Evolutionary conservation across 495 filamentous ascomycete species (phyloP).

Genomic region (Talaromyces stipitatus): DNA sequence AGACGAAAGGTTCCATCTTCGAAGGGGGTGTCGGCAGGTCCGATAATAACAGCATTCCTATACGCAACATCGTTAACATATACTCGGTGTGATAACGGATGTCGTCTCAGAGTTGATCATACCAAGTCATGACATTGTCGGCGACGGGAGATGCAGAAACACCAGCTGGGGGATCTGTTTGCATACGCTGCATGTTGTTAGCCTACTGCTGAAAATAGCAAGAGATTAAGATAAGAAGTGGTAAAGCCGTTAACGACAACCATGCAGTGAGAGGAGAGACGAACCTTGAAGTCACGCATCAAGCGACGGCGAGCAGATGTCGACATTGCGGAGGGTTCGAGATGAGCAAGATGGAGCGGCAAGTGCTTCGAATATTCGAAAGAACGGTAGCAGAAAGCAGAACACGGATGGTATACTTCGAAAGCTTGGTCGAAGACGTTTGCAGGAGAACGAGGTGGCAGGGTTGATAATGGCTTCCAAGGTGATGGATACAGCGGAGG

Average conservation of each 20-base stretch:
- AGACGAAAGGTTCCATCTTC: conserved; percentile 97
- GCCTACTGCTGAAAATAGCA: background rate
- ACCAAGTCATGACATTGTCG: conserved; percentile 99
- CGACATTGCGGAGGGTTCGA: conserved; percentile 56
- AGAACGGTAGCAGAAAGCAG: background rate
- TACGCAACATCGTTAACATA: conserved; percentile 4
- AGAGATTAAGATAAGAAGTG: background rate
- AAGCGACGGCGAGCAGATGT: conserved; percentile 88
- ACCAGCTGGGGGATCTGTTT: conserved; percentile 95
- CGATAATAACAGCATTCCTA: conserved; percentile 99
- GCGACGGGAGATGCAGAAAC: conserved; percentile 95
- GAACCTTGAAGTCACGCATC: conserved; percentile 98
- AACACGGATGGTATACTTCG: background rate
- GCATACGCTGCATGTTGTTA: conserved; percentile 75
- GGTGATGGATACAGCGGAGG: background rate
- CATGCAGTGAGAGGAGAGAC: conserved; percentile 15
- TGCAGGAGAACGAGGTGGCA: background rate
- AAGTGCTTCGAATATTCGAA: background rate
- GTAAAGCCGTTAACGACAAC: background rate
- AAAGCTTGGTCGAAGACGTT: background rate
- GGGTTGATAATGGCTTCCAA: background rate
- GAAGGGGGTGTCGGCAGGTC: conserved; percentile 94
- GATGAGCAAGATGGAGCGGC: background rate
- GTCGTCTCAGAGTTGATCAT: conserved; percentile 16
- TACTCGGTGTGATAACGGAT: background rate